Evolutionary conservation across 352 stramenopile species (phyloP).

Genomic region (Globisporangium nagaii): DNA sequence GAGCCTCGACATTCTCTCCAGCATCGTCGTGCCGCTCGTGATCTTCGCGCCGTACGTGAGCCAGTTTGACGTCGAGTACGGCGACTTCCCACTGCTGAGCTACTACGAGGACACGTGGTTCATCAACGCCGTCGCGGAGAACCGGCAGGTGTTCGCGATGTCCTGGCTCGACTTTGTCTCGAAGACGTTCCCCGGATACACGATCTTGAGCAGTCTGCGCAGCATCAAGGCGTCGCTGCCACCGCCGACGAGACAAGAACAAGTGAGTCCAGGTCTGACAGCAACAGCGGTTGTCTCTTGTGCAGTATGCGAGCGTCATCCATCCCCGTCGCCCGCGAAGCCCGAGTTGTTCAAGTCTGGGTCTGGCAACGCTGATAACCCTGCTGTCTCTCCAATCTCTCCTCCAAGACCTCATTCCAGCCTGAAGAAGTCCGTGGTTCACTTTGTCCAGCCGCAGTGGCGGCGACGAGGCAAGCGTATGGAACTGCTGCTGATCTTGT

Average conservation of each 20-base stretch:
- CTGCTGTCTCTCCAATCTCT: too few relatives aligned
- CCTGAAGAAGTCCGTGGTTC: background rate
- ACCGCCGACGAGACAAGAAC: background rate
- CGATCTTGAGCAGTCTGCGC: background rate
- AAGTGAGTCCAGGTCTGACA: background rate
- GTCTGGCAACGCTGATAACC: too few relatives aligned
- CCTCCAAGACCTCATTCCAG: background rate
- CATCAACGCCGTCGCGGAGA: constrained; percentile 2
- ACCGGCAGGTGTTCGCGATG: background rate
- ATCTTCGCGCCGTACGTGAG: constrained; percentile 6
- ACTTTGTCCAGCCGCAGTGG: constrained; percentile 3
- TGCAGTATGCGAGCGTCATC: background rate
- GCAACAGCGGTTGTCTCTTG: background rate
- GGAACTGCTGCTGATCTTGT: constrained; percentile 2
- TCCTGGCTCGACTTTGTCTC: constrained; percentile 5
- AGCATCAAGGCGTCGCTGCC: background rate
- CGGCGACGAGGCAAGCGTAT: background rate
- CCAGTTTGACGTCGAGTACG: background rate
- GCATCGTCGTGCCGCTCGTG: constrained; percentile 4
- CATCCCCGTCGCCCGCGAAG: background rate
- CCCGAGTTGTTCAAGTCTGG: background rate
- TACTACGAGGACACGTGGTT: constrained; percentile 5
- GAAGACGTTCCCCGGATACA: constrained; percentile 7
- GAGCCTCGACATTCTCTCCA: constrained; percentile 1
- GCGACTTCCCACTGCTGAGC: background rate